A percentile compares a stretch with the other conserved stretches of the same genome.
phyloP scores from a whole-genome alignment of 495 filamentous ascomycete species.

The Delitschia confertaspora region DNA sequence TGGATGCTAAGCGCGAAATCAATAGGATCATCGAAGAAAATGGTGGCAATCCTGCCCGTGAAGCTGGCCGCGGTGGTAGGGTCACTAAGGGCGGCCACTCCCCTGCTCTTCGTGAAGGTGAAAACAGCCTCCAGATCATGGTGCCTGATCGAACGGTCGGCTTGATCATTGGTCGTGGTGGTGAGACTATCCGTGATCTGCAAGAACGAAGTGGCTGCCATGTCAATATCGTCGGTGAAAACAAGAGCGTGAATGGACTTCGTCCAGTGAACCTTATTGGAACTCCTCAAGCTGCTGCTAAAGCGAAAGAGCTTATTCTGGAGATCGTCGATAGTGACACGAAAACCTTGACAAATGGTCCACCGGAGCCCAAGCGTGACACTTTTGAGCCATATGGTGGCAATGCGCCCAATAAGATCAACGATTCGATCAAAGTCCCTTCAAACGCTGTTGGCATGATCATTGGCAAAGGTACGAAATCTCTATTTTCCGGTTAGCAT shows the following conservation, averaged over 20 bases:
- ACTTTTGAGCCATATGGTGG: constrained; percentile 31
- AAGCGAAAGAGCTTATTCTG: constrained; percentile 70
- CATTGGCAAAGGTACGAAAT: constrained; percentile 58
- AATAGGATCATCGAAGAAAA: constrained; percentile 76
- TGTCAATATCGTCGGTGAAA: constrained; percentile 80
- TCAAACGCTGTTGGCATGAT: constrained; percentile 87
- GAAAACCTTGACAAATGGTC: constrained; percentile 41
- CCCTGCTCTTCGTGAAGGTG: constrained; percentile 55
- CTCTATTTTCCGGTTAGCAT: neutral
- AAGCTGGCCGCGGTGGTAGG: constrained; percentile 27
- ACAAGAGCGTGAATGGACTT: constrained; percentile 74
- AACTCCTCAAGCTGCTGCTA: constrained; percentile 51
- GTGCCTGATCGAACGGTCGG: constrained; percentile 83
- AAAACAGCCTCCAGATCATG: constrained; percentile 74
- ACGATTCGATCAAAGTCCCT: constrained; percentile 69
- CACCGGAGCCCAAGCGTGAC: constrained; percentile 18
- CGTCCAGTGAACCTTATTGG: constrained; percentile 81
- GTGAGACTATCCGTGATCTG: constrained; percentile 81
- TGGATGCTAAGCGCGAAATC: constrained; percentile 64
- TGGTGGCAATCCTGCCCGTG: constrained; percentile 46
- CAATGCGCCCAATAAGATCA: constrained; percentile 55
- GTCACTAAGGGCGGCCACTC: constrained; percentile 38
- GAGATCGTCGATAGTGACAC: constrained; percentile 84
- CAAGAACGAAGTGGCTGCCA: constrained; percentile 79
- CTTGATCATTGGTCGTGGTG: constrained; percentile 74